These are phyloP conservation scores for Globisporangium splendens DNA, from an alignment of 352 stramenopile genomes.

Conservation along the genomic window DNA sequence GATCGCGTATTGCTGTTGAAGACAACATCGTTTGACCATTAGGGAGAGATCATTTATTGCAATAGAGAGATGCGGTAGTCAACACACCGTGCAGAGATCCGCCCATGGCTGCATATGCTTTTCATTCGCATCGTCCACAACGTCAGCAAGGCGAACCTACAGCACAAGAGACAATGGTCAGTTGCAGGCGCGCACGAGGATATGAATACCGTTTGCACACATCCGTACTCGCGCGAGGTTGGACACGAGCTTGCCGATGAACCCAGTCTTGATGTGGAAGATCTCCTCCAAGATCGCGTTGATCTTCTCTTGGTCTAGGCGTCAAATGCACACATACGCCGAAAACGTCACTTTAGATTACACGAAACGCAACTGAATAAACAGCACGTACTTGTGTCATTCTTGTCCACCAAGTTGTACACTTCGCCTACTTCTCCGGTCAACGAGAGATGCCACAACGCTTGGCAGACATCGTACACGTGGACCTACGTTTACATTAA, in stretches of 20 bases:
- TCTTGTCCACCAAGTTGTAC: slow-evolving; percentile 86
- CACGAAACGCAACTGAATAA: no score
- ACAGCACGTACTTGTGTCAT: slow-evolving; percentile 76
- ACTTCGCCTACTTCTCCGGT: slow-evolving; percentile 49
- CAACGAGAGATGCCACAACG: slow-evolving; percentile 70
- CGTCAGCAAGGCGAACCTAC: slow-evolving; percentile 64
- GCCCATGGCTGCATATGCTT: slow-evolving; percentile 89
- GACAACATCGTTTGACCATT: slow-evolving; percentile 9
- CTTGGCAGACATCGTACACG: slow-evolving; percentile 71
- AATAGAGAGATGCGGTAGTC: background rate
- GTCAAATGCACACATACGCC: background rate
- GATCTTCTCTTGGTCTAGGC: slow-evolving; percentile 72
- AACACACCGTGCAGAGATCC: slow-evolving; percentile 66
- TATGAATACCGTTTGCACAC: background rate
- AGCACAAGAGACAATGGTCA: background rate
- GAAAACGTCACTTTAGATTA: no score
- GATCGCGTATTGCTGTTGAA: slow-evolving; percentile 58
- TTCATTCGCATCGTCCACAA: slow-evolving; percentile 88
- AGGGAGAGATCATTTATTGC: slow-evolving; percentile 1
- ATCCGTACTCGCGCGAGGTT: slow-evolving; percentile 59
- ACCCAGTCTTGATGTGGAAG: slow-evolving; percentile 82
- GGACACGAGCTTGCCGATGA: slow-evolving; percentile 83
- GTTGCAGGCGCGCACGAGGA: background rate
- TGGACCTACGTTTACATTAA: slow-evolving; percentile 45
- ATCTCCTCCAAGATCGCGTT: slow-evolving; percentile 70